Base-by-base conservation (phyloP, 495 filamentous ascomycete species). In the Aspergillus carlsbadensis region DNA sequence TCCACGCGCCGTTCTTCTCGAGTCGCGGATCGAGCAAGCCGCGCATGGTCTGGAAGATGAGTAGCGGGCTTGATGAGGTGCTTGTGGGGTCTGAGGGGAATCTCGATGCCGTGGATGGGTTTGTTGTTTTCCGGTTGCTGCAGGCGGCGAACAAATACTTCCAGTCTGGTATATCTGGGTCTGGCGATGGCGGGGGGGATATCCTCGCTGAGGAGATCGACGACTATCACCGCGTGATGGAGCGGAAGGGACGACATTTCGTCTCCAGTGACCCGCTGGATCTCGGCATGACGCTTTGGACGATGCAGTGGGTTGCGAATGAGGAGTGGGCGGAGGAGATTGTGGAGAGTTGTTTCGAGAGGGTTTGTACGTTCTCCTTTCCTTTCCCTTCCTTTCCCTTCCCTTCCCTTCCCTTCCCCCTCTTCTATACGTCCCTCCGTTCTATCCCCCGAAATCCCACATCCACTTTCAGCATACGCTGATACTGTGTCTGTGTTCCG, bases 271-370 rank as follows among this genome's bases (percentile, higher is more conserved):
- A 87, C 66, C 71, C 78, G 21, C 57, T 87, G 13, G 85, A 87
- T 66, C 62, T 87, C 50, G 85, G 85, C 0, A 87, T 88, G 85
- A 78, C 83, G 6, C 56, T 88, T 36, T 89, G 85, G 85, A 80
- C 80, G 44, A 72, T 72, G 17, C 83, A 86, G 60, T 85, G 84
- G 68, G 81, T 80, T 57, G 62, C 64, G 1, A 75, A 75, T 14
- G 76, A 80, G 54, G 60, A 63, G 10, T 88, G 84, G 84, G 82
- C 82, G 11, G 58, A 55, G 6, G 59, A 66, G 8, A 56, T 87
- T 49, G 70, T 66, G 1, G 60, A 57, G 11, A 64, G 67, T 57
- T 80, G 81, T 39, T 70, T 83, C 31, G 70, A 73, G 18, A 67
- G 77, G 56, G 70, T 80, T 43, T 74, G 77, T 78, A 43, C 18